Evolutionary conservation across 1,284 basidiomycete genomes (phyloP), one percentile per base, ranked within the genome.

Genomic region (Cutaneotrichosporon cutaneum): DNA sequence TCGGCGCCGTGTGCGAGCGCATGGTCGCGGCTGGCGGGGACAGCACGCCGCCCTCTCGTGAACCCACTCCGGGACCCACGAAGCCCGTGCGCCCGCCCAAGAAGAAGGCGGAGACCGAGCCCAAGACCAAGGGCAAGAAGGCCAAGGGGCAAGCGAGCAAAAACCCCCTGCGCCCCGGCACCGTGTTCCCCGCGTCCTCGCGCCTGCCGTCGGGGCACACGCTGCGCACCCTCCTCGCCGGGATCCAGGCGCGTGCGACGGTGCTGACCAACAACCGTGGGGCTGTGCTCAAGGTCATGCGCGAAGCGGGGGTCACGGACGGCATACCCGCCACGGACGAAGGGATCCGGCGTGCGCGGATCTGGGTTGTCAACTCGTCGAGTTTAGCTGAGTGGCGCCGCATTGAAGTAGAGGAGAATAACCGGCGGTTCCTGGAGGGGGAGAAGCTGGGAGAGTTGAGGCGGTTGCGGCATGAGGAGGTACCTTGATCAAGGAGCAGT

Each of bases 221-320:
- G 11, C 56, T 78, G 24, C 68, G 71, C 3, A 76, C 74, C 2
- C 54, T 78, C 30, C 35, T 72, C 0, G 66, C 61, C 0, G 73
- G 74, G 2, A 51, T 71, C 7, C 24, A 56, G 35, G 54, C 61
- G 2, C 67, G 69, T 4, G 70, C 68, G 71, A 78, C 77, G 14
- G 69, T 77, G 4, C 59, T 78, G 45, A 78, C 75, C 21, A 78
- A 78, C 60, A 78, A 78, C 56, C 63, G 77, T 47, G 75, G 75
- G 4, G 70, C 75, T 4, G 71, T 78, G 21, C 68, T 71, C 16
- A 76, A 77, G 61, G 70, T 78, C 11, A 56, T 74, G 7, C 60
- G 75, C 47, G 74, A 77, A 63, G 71, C 75, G 63, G 70, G 74
- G 3, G 64, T 76, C 0, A 51, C 33, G 24, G 74, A 76, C 3